These are phyloP conservation scores for Sugiyamaella chiloensis DNA, from an alignment of 805 yeast genomes.

Conservation along the genomic window DNA sequence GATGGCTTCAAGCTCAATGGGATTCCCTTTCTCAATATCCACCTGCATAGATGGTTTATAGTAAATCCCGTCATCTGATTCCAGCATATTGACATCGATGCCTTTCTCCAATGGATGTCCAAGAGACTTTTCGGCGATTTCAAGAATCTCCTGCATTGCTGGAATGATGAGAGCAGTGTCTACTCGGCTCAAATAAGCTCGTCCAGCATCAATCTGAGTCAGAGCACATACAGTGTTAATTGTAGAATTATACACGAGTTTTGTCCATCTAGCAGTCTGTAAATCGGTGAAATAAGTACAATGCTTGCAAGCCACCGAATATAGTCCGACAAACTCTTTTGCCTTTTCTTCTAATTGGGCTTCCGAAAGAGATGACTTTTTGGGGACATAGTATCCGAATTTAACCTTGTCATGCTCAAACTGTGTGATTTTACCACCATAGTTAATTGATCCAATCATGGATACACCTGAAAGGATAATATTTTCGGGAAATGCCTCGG, in stretches of 20 bases:
- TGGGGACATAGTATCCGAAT: conserved; percentile 48
- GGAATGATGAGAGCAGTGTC: conserved; percentile 45
- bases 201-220: conserved; percentile 57
- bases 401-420: conserved; percentile 48
- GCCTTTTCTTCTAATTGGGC: conserved; percentile 35
- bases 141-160: conserved; percentile 64
- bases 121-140: conserved; percentile 69
- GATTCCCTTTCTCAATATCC: conserved; percentile 62
- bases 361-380: conserved; percentile 19
- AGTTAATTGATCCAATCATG: conserved; percentile 57
- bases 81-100: conserved; percentile 49
- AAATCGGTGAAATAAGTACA: conserved; percentile 44
- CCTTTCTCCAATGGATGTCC: conserved; percentile 41
- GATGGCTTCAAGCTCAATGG: conserved; percentile 69
- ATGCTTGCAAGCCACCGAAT: conserved; percentile 43
- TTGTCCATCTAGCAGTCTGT: conserved; percentile 57
- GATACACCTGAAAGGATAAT: conserved; percentile 61
- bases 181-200: conserved; percentile 46
- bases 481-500: conserved; percentile 48
- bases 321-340: conserved; percentile 45
- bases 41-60: conserved; percentile 73
- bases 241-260: conserved; percentile 66
- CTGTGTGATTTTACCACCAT: conserved; percentile 49
- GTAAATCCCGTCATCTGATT: conserved; percentile 55
- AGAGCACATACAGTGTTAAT: conserved; percentile 62